Conservation (phyloP, 2,329 filamentous ascomycete species). For the Aspergillus cejpii region DNA sequence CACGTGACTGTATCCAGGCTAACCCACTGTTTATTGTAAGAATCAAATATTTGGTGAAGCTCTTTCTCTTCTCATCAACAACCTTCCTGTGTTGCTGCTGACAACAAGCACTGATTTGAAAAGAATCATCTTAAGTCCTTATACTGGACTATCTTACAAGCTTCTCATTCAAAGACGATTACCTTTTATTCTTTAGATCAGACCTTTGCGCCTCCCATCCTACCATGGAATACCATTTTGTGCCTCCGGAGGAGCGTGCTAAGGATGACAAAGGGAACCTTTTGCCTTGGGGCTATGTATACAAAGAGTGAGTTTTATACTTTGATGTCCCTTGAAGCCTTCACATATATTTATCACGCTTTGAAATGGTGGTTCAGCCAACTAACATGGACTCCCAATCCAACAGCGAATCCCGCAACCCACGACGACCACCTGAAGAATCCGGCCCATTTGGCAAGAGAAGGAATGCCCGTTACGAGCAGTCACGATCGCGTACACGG, state of each 20-base stretch:
- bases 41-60: slow-evolving; percentile 17
- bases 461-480: slow-evolving; percentile 41
- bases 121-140: not conserved
- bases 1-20: slow-evolving; percentile 21
- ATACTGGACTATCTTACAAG: not conserved
- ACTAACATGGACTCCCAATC: slow-evolving; percentile 19
- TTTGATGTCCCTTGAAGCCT: not conserved
- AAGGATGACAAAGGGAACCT: slow-evolving; percentile 53
- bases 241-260: slow-evolving; percentile 57
- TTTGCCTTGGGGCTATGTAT: slow-evolving; percentile 59
- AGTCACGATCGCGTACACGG: slow-evolving; percentile 48
- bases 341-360: not conserved
- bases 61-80: slow-evolving; percentile 1
- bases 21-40: slow-evolving; percentile 21
- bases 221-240: slow-evolving; percentile 58
- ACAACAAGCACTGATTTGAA: not conserved
- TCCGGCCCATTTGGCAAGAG: slow-evolving; percentile 56
- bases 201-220: not conserved
- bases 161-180: not conserved
- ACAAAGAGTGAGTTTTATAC: slow-evolving; percentile 49
- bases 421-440: slow-evolving; percentile 52
- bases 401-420: slow-evolving; percentile 43
- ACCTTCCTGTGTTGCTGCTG: not conserved
- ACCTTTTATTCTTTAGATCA: not conserved
- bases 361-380: slow-evolving; percentile 3